phyloP scores from a whole-genome alignment of 768 basidiomycete genomes.

The Leccinum disarticulatum region DNA sequence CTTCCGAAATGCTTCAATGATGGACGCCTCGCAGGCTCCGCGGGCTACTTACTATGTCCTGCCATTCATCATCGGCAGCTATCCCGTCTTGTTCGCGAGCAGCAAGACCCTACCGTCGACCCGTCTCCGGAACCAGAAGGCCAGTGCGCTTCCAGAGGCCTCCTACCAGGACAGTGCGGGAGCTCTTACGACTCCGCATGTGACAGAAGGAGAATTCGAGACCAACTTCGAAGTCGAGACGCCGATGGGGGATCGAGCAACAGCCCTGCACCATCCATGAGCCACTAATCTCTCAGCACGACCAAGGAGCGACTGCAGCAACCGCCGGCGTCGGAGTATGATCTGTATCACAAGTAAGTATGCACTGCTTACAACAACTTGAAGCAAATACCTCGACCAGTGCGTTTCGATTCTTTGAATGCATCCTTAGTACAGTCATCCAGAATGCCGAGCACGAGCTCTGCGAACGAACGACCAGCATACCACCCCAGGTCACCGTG shows the following conservation, averaged over 20 bases:
- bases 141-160: no score
- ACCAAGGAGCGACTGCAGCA: not conserved
- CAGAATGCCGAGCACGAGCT: not conserved
- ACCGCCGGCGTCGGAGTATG: constrained; percentile 67
- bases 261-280: not conserved
- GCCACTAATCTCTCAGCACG: constrained; percentile 10
- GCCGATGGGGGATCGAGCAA: constrained; percentile 9
- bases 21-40: not conserved
- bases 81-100: constrained; percentile 84
- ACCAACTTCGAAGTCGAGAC: constrained; percentile 57
- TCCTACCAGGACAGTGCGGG: no score
- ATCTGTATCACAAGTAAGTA: constrained; percentile 76
- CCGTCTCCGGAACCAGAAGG: no score
- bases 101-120: no score
- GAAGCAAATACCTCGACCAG: no score
- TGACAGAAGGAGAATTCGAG: no score
- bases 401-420: no score
- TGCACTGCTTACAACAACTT: no score
- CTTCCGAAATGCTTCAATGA: not conserved
- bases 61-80: constrained; percentile 41
- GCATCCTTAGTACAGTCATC: no score
- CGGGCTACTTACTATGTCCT: not conserved
- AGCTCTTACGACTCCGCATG: no score
- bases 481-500: not conserved
- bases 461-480: not conserved